Evolutionary conservation across 306 rosid species (phyloP).

Genomic region (Cicer judaicum): DNA sequence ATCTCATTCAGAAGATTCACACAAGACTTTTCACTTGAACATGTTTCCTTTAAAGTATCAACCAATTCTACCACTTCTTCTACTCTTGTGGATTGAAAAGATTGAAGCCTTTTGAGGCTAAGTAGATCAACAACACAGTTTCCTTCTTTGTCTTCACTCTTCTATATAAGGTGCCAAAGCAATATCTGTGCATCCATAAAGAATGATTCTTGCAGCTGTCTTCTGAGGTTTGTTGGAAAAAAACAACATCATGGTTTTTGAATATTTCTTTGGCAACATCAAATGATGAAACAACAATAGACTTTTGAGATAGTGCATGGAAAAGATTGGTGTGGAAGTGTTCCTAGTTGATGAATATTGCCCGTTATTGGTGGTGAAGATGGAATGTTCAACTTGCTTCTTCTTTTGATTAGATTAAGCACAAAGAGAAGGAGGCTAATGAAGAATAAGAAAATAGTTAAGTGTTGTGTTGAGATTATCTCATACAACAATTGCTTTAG

Average conservation of each 20-base stretch:
- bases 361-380: slow-evolving; percentile 49
- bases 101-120: slow-evolving; percentile 44
- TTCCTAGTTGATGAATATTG: slow-evolving; percentile 55
- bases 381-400: neutral
- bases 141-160: slow-evolving; percentile 44
- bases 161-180: slow-evolving; percentile 35
- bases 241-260: slow-evolving; percentile 24
- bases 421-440: neutral
- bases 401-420: slow-evolving; percentile 14
- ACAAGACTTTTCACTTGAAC: neutral
- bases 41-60: neutral
- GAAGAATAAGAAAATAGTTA: slow-evolving; percentile 3
- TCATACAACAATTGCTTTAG: neutral
- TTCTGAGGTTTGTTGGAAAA: slow-evolving; percentile 28
- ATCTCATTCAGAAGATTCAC: slow-evolving; percentile 46
- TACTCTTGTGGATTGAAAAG: slow-evolving; percentile 29
- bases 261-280: slow-evolving; percentile 31
- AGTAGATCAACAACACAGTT: slow-evolving; percentile 38
- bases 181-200: slow-evolving; percentile 35
- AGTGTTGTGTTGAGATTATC: neutral
- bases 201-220: neutral
- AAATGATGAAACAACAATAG: slow-evolving; percentile 45
- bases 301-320: slow-evolving; percentile 36
- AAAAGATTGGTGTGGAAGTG: slow-evolving; percentile 47
- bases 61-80: slow-evolving; percentile 39